Percentiles rank a stretch among this genome's conserved stretches.
Evolutionary conservation across 1,139 yeast species (phyloP).

Genomic region (Yamadazyma taylorii): DNA sequence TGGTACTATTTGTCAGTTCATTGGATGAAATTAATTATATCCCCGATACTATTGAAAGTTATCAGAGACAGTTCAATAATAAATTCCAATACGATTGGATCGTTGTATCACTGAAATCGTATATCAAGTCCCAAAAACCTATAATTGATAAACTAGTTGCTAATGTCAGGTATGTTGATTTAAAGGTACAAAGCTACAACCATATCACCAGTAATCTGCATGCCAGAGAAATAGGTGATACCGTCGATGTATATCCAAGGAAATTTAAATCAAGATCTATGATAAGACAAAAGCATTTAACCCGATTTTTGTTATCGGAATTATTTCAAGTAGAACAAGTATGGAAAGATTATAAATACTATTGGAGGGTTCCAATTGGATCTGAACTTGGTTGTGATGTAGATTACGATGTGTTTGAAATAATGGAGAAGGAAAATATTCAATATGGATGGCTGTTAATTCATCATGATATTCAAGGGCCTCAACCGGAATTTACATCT

Average conservation of each 20-base stretch:
- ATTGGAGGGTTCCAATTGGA: constrained; percentile 70
- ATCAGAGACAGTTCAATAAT: constrained; percentile 21
- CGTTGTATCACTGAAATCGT: constrained; percentile 12
- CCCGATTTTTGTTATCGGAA: constrained; percentile 61
- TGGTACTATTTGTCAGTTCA: constrained; percentile 12
- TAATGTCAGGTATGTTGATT: constrained; percentile 35
- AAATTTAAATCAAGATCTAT: constrained; percentile 3
- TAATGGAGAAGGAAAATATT: constrained; percentile 52
- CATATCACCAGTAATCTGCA: constrained; percentile 1
- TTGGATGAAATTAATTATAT: constrained; percentile 9
- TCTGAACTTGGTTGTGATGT: constrained; percentile 56
- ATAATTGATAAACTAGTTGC: constrained; percentile 5
- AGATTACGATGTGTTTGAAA: constrained; percentile 57
- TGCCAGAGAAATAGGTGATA: constrained; percentile 1
- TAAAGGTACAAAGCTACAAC: constrained; percentile 17
- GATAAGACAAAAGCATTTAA: constrained; percentile 51
- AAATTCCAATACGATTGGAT: constrained; percentile 21
- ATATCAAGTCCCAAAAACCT: constrained; percentile 4
- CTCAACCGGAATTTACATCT: constrained; percentile 15
- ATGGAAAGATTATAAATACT: constrained; percentile 52
- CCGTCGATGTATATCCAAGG: constrained; percentile 3
- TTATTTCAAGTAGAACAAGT: constrained; percentile 25
- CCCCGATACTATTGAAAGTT: constrained; percentile 17
- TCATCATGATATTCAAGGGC: constrained; percentile 13
- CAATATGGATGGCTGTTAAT: constrained; percentile 47